Evolutionary conservation across 2,329 filamentous ascomycete species (phyloP).

Genomic region (Diatrype stigma): DNA sequence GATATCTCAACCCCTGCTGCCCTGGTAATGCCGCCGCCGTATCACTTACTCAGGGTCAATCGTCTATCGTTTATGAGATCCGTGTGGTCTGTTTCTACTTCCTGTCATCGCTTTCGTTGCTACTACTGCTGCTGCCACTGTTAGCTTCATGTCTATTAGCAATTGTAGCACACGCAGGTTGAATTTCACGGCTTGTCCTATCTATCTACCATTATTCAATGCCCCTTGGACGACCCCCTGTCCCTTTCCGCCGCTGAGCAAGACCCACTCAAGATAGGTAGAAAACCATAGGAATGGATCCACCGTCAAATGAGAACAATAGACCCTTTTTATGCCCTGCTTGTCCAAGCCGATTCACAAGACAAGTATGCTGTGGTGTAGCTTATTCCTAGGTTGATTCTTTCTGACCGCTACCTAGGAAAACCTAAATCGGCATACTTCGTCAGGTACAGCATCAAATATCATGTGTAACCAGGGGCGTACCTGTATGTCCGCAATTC

Average conservation of each 20-base stretch:
- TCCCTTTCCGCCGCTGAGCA: no score
- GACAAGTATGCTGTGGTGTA: constrained; percentile 3
- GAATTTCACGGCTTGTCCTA: no score
- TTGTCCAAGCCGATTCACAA: constrained; percentile 9
- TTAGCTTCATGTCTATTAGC: no score
- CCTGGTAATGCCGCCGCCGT: no score
- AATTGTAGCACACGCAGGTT: no score
- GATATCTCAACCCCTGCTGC: neutral
- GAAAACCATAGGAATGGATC: constrained; percentile 1
- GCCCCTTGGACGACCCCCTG: neutral
- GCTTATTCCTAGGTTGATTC: neutral
- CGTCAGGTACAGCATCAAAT: constrained; percentile 1
- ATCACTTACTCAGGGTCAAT: no score
- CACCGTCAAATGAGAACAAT: neutral
- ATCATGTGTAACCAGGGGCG: neutral
- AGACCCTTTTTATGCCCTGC: constrained; percentile 8
- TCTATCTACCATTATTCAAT: neutral
- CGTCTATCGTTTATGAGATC: no score
- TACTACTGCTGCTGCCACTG: no score
- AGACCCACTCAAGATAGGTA: neutral
- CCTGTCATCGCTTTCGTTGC: neutral
- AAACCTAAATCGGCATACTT: constrained; percentile 3
- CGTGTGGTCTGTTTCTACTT: neutral
- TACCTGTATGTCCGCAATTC: neutral
- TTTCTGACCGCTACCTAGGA: neutral